Base-by-base conservation (phyloP, 2,329 filamentous ascomycete species). In the Phialophora chinensis region DNA sequence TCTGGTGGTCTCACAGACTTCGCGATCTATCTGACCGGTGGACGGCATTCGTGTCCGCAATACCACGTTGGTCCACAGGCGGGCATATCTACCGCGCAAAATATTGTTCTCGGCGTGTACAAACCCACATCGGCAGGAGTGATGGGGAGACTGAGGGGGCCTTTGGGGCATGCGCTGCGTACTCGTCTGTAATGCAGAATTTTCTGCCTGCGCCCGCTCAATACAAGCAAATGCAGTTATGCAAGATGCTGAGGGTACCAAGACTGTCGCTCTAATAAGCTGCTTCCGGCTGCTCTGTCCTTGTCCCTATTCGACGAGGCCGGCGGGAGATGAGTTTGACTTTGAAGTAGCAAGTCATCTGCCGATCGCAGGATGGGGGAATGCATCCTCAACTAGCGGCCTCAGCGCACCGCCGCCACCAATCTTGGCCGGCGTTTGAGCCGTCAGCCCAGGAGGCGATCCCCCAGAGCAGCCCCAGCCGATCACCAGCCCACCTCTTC, bases 401-500 rank as follows among this genome's bases (percentile, higher is more conserved):
- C 25, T 27, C 29, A 44, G 10, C 17, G 33, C 35, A 60, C 38
- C 11, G 53, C 29, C 60, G 60, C 60, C 60, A 56, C 60, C 44
- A 62, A 56, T 5, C 60, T 62, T 62, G 52, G 52, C 60, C 60
- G 60, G 60, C 50, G 52, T 62, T 62, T 62, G 50, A 49, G 52
- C 60, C 42, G 60, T 62, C 60, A 62, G 60, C 60, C 52, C n/a
- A 49, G 17, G 25, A 42, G 33, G 31, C 60, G 60, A 56, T 56
- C 38, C 47, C 59, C 59, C 59, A 54, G 35, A 56, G 38, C 23
- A 52, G 47, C 14, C 49, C 35, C 49, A 29, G 59, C 11, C 47
- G 59, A 62, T 62, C 59, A 62, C 49, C 25, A 62, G 59, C 29
- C 59, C 49, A 23, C 14, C 47, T 31, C 35, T 38, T 23, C 7